Percentiles rank a stretch among this genome's conserved stretches.
These are phyloP conservation scores for Psilocybe azurescens DNA, from an alignment of 768 basidiomycete genomes.

Conservation along the genomic window DNA sequence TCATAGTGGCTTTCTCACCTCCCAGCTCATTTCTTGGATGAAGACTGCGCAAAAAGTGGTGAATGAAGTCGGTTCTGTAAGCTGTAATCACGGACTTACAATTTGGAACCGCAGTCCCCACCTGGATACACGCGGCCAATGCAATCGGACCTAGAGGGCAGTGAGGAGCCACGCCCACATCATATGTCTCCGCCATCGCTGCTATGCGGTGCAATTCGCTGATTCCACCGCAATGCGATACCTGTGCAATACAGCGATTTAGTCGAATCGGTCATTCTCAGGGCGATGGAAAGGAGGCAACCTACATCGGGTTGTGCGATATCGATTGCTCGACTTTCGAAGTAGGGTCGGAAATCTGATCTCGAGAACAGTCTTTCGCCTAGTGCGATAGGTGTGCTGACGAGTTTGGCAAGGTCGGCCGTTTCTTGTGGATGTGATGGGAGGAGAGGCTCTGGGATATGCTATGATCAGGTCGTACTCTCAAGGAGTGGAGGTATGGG, in stretches of 20 bases:
- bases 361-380: constrained; percentile 70
- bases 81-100: constrained; percentile 40
- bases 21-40: constrained; percentile 72
- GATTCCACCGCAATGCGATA: constrained; percentile 67
- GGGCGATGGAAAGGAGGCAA: not conserved
- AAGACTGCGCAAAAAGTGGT: constrained; percentile 42
- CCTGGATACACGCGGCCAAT: constrained; percentile 71
- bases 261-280: not conserved
- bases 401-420: constrained; percentile 56
- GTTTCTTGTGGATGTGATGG: constrained; percentile 67
- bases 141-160: constrained; percentile 77
- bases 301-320: constrained; percentile 72
- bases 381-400: constrained; percentile 64
- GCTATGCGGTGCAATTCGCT: constrained; percentile 63
- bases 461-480: no score
- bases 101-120: constrained; percentile 62
- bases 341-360: constrained; percentile 66
- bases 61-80: not conserved
- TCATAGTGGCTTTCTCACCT: constrained; percentile 36
- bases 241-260: constrained; percentile 32
- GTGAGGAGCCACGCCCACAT: constrained; percentile 74
- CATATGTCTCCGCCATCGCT: constrained; percentile 67
- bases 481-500: no score
- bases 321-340: constrained; percentile 67
- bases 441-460: constrained; percentile 55